Percentiles rank a stretch among this genome's conserved stretches.
phyloP scores from a whole-genome alignment of 2,329 filamentous ascomycete species.

The Pseudogymnoascus sp. region DNA sequence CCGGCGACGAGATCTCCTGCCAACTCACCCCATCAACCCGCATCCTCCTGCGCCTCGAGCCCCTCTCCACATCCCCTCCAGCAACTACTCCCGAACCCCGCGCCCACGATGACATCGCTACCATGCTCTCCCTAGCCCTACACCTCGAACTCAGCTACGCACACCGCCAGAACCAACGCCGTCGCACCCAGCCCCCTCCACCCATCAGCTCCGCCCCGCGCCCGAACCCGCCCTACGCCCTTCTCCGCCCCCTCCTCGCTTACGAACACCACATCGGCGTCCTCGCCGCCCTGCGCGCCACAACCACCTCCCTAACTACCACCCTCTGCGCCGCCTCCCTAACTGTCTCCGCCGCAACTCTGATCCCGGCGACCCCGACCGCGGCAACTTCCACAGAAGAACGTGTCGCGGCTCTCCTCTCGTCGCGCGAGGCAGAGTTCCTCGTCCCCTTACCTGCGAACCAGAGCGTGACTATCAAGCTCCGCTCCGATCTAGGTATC shows the following conservation, averaged over 20 bases:
- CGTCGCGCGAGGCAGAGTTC: constrained; percentile 36
- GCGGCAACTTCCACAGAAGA: constrained; percentile 27
- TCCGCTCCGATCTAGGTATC: constrained; percentile 20
- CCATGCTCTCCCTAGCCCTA: constrained; percentile 58
- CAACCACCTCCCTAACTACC: constrained; percentile 20
- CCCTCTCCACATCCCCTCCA: constrained; percentile 41
- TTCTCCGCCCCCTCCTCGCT: constrained; percentile 47
- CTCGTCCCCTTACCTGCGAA: constrained; percentile 30
- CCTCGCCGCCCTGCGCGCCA: constrained; percentile 16
- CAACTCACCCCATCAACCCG: constrained; percentile 45
- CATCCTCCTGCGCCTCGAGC: constrained; percentile 60
- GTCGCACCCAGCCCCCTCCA: constrained; percentile 56
- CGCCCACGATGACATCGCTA: constrained; percentile 48
- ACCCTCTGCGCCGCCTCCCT: constrained; percentile 21
- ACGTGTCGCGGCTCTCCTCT: constrained; percentile 34
- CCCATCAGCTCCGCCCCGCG: constrained; percentile 43
- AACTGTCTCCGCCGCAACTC: constrained; percentile 16
- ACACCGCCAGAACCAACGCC: constrained; percentile 66
- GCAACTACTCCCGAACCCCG: constrained; percentile 26
- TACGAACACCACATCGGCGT: constrained; percentile 24
- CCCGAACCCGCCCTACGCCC: constrained; percentile 40
- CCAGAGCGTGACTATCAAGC: constrained; percentile 31
- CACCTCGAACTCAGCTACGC: constrained; percentile 71
- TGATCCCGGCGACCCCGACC: constrained; percentile 17
- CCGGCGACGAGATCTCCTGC: constrained; percentile 50